Base-by-base conservation (phyloP, 2,329 filamentous ascomycete genomes). In the Stenocarpella maydis region DNA sequence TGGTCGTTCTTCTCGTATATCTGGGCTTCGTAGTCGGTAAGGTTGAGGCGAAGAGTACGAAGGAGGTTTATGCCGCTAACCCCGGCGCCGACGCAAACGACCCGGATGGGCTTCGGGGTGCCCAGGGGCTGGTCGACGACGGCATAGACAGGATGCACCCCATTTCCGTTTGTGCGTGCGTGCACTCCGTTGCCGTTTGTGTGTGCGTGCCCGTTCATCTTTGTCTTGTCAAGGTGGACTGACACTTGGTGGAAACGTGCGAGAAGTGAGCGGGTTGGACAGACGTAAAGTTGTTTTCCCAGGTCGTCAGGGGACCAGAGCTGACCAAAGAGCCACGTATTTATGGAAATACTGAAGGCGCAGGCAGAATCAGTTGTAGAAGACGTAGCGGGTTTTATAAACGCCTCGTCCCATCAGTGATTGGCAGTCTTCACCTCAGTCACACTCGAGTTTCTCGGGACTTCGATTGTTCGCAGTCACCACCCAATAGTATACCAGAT, bases 1-100 rank as follows among this genome's bases (percentile, higher is more conserved):
- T 84, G 82, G 10, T 78, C 75, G 70, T 88, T 88, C 78, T 88
- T 88, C 72, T 88, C 87, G 74, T 88, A 88, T 52, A 88, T 77
- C 47, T 84, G 76, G 61, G 83, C 78, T 68, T 85, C 81, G 72
- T 82, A 85, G 73, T 80, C 76, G 68, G 73, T 76, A 41, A 85
- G 75, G 60, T 80, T 79, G 52, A 80, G 77, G 49, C 82, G 80
- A 47, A 86, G 77, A 5, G 83, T 83, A 66, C 82, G 82, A 69
- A 83, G 75, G 73, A 84, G 77, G 70, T 83, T 84, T 72, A 84
- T 77, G 41, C 82, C 82, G 72, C 81, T 83, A 26, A 79, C 80
- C 17, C 82, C 82, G 31, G 82, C 82, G 1, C 82, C 82, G 72
- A 84, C 82, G 49, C 79, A 79, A 69, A 84, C 78, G 72, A 84